Conservation (phyloP, 257 asterid species). For the Forsythia viridissima region DNA sequence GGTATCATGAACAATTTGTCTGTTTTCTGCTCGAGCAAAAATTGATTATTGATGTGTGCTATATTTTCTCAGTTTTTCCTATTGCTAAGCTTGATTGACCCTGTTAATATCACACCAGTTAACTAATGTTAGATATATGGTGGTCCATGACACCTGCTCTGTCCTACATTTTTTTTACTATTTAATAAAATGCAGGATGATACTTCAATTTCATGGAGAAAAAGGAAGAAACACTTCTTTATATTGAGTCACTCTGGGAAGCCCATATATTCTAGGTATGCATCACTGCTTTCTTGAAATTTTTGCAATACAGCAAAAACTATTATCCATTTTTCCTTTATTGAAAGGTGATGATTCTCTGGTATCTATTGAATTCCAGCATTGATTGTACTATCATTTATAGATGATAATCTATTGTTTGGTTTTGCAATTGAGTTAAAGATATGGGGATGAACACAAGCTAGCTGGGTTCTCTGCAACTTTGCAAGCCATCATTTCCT, state of each 20-base stretch:
- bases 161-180: slow-evolving; percentile 18
- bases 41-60: neutral
- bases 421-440: slow-evolving; percentile 31
- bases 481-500: slow-evolving; percentile 96
- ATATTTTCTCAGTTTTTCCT: neutral
- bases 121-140: neutral
- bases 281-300: slow-evolving; percentile 1
- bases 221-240: slow-evolving; percentile 95
- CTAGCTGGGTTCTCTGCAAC: slow-evolving; percentile 99
- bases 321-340: neutral
- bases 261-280: slow-evolving; percentile 94
- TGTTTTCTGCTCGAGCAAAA: neutral
- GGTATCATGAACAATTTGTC: neutral
- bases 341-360: slow-evolving; percentile 4
- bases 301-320: neutral
- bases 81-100: neutral
- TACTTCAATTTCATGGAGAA: slow-evolving; percentile 92
- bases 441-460: slow-evolving; percentile 98
- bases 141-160: slow-evolving; percentile 13
- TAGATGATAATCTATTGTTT: slow-evolving; percentile 8
- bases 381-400: neutral
- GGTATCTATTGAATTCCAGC: slow-evolving; percentile 11
- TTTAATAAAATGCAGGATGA: slow-evolving; percentile 76
- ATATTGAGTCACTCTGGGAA: slow-evolving; percentile 92
- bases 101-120: neutral